These are phyloP conservation scores for Aspergillus quadricinctus DNA, from an alignment of 2,329 filamentous ascomycete species.

Conservation along the genomic window DNA sequence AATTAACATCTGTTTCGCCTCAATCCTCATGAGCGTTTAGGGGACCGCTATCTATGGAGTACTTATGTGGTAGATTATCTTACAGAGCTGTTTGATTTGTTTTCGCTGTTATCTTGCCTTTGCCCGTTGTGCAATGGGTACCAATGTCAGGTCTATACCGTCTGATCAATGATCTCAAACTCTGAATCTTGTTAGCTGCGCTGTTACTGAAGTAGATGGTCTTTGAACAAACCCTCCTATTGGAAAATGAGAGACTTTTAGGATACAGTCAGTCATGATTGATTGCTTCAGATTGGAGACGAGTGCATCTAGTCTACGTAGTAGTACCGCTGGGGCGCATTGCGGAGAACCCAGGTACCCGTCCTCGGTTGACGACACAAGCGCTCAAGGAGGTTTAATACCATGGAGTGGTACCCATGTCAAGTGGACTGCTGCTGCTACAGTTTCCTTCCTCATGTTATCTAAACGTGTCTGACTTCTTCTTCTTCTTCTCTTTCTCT, in stretches of 20 bases:
- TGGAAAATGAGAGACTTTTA: neutral
- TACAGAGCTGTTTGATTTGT: neutral
- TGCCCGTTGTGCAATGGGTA: neutral
- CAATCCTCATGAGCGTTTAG: neutral
- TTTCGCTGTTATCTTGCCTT: neutral
- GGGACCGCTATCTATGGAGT: neutral
- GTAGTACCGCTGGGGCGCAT: neutral
- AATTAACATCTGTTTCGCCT: too few species aligned
- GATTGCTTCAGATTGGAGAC: neutral
- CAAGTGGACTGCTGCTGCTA: neutral
- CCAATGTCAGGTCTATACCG: neutral
- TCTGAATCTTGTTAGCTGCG: neutral
- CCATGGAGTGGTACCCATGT: neutral
- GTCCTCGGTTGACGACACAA: slow-evolving; percentile 12
- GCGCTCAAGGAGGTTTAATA: slow-evolving; percentile 9
- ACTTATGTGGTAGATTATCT: neutral
- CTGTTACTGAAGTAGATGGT: neutral
- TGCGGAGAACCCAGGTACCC: neutral
- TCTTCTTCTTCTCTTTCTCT: slow-evolving; percentile 3
- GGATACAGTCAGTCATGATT: too few species aligned
- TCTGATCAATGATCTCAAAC: neutral
- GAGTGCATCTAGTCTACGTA: neutral
- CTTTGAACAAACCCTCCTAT: too few species aligned
- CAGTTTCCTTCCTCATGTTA: slow-evolving; percentile 1
- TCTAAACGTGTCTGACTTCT: neutral